Base-by-base conservation (phyloP, 1,284 basidiomycete genomes). In the Cystobasidiaceae sp. region DNA sequence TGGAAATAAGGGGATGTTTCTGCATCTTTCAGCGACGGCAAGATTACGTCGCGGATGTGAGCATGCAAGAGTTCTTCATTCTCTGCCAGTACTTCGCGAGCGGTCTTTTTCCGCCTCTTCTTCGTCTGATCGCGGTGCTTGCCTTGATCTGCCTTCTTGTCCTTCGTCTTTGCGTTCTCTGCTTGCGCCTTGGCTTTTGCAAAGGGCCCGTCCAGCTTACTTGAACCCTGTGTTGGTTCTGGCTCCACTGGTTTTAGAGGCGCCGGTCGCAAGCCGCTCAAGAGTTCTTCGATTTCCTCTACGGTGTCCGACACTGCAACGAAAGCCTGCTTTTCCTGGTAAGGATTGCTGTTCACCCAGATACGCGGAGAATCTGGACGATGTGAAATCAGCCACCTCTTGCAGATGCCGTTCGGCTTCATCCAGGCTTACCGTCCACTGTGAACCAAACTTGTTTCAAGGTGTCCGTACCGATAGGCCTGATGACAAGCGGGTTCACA, bases 301-400 rank as follows among this genome's bases (percentile, higher is more conserved):
- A 51, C 50, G 7, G 61, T 64, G 32, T 64, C 61, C 1, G 61
- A 45, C 15, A 64, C 61, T 11, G 61, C 52, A 21, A 64, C 61
- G 25, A 64, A 64, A 9, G 52, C n/a, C 21, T n/a, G 41, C 21
- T 49, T 45, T 13, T 25, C 15, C 21, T n/a, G 21, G 25, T 56
- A 34, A 21, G 48, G 44, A 25, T 64, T 43, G 52, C 61, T 48
- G 13, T 49, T 64, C 27, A 64, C 51, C 23, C 56, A 64, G 2
- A 64, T 28, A 13, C 61, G 61, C 15, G 61, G 61, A 3, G 61
- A 64, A 32, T 55, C 61, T 64, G 49, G n/a, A 34, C n/a, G 39
- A 19, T 11, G 4, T 15, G 37, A 8, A 25, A 30, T 7, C 7
- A 52, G 44, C 44, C 15, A 17, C 34, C 28, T 37, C n/a, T 11